These are phyloP conservation scores for Boletus reticulatus DNA, from an alignment of 768 basidiomycete species.

Conservation along the genomic window DNA sequence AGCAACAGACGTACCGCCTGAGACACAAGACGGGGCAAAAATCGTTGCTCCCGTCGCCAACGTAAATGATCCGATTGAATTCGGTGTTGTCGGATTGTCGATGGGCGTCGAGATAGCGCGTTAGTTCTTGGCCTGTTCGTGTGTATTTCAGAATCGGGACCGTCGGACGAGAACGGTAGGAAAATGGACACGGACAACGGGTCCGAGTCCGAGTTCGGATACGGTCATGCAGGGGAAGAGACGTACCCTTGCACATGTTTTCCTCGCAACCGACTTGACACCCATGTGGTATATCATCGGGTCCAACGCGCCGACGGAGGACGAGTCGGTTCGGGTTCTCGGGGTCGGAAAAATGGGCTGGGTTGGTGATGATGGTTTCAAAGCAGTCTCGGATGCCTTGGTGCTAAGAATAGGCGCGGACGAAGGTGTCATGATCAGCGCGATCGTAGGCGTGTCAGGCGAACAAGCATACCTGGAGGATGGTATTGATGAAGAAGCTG, in stretches of 20 bases:
- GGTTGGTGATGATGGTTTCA: slow-evolving; percentile 88
- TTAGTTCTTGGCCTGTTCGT: slow-evolving; percentile 82
- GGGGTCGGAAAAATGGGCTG: slow-evolving; percentile 74
- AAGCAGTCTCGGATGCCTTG: slow-evolving; percentile 74
- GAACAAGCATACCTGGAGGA: slow-evolving; percentile 60
- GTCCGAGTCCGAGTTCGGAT: too few relatives aligned
- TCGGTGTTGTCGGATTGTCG: slow-evolving; percentile 23
- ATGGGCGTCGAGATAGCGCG: slow-evolving; percentile 58
- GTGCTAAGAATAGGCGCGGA: slow-evolving; percentile 26
- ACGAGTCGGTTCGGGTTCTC: slow-evolving; percentile 64
- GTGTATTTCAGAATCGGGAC: not conserved
- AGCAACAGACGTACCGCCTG: slow-evolving; percentile 46
- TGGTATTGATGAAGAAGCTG: slow-evolving; percentile 85
- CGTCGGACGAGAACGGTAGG: too few relatives aligned
- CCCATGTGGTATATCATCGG: slow-evolving; percentile 71
- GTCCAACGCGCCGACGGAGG: slow-evolving; percentile 73
- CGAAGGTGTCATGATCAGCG: not conserved
- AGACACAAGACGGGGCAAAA: slow-evolving; percentile 90
- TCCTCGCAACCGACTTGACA: slow-evolving; percentile 88
- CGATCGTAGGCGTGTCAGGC: not conserved
- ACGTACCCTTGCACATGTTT: slow-evolving; percentile 96
- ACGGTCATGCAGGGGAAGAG: too few relatives aligned
- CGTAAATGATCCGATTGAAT: slow-evolving; percentile 81
- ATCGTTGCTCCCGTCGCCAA: slow-evolving; percentile 95
- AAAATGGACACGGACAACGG: not conserved